Evolutionary conservation across 257 asterid species (phyloP).

Genomic region (Orobanche coerulescens): DNA sequence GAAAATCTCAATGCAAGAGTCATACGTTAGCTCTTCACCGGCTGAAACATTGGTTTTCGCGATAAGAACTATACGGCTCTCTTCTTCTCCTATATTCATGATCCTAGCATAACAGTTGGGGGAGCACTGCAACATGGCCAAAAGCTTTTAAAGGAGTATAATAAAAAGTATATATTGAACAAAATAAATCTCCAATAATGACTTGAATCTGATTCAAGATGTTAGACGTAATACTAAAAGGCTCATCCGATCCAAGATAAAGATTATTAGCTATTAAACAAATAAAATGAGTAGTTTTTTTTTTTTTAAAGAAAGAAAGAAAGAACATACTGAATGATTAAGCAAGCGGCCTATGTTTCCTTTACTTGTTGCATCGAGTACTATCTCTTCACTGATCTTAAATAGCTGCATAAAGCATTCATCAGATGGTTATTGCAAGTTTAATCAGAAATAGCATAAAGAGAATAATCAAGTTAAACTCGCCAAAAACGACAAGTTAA

Average conservation of each 20-base stretch:
- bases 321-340: conserved; percentile 75
- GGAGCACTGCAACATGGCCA: conserved; percentile 57
- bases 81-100: conserved; percentile 57
- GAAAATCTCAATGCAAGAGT: neutral
- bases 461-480: neutral
- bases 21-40: conserved; percentile 86
- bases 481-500: neutral
- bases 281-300: too few species aligned
- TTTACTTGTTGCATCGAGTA: conserved; percentile 79
- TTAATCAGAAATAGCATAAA: neutral
- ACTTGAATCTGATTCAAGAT: neutral
- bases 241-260: neutral
- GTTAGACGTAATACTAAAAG: too few species aligned
- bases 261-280: too few species aligned
- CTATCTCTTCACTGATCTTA: conserved; percentile 80
- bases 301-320: neutral
- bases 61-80: conserved; percentile 73
- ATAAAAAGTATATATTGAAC: neutral
- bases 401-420: conserved; percentile 59
- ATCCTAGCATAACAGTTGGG: conserved; percentile 95
- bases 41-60: conserved; percentile 67
- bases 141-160: neutral
- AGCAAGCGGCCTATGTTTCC: conserved; percentile 94
- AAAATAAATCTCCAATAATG: neutral
- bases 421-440: conserved; percentile 14